These are phyloP conservation scores for Puccinia coronata DNA, from an alignment of 1,284 basidiomycete species.

Conservation along the genomic window DNA sequence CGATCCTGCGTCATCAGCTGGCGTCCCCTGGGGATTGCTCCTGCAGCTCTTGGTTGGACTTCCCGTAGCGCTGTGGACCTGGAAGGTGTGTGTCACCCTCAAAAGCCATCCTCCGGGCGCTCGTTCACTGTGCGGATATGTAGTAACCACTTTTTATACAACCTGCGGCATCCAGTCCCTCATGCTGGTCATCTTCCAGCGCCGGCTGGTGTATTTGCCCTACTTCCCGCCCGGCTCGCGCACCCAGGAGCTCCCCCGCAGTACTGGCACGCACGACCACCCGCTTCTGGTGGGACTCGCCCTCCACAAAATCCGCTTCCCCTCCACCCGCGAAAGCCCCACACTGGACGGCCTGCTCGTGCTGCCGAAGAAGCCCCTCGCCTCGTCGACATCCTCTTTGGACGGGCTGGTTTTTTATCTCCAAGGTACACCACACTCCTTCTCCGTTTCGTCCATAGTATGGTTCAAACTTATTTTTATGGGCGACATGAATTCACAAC, in stretches of 20 bases:
- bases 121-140: too few relatives aligned
- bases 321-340: neutral
- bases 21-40: neutral
- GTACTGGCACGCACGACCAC: neutral
- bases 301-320: neutral
- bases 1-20: neutral
- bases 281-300: neutral
- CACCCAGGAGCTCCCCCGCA: neutral
- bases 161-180: too few relatives aligned
- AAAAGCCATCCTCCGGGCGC: too few relatives aligned
- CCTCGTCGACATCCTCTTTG: neutral
- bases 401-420: slow-evolving; percentile 30
- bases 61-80: slow-evolving; percentile 2
- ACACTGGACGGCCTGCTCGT: neutral
- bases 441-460: neutral
- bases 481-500: neutral
- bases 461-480: neutral
- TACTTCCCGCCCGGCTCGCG: slow-evolving; percentile 13
- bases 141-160: too few relatives aligned
- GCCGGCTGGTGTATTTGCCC: neutral
- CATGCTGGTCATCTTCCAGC: slow-evolving; percentile 22
- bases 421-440: neutral
- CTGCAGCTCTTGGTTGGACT: neutral
- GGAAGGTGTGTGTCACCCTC: slow-evolving; percentile 5
- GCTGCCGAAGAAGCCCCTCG: neutral